Evolutionary conservation across 192 early-diverging fungal genomes (phyloP).

Genomic region (Coemansia biformis): DNA sequence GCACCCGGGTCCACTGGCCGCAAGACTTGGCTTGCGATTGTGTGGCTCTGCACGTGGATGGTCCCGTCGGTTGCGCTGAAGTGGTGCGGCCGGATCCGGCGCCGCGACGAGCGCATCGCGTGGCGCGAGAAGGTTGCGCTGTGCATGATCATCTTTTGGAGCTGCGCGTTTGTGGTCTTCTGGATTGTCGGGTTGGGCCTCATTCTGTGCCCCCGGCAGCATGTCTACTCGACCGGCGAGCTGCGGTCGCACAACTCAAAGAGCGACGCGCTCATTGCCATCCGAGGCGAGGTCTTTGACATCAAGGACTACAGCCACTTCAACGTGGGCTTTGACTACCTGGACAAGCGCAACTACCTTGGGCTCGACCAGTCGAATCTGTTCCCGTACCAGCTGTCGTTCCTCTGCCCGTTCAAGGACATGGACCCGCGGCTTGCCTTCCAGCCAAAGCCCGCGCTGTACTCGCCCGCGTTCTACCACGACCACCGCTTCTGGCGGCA

Average conservation of each 20-base stretch:
- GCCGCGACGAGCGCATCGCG: constrained; percentile 76
- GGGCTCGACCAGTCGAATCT: constrained; percentile 59
- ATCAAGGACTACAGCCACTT: constrained; percentile 58
- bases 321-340: constrained; percentile 49
- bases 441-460: constrained; percentile 50
- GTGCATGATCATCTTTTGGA: constrained; percentile 74
- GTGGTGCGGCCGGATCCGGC: constrained; percentile 73
- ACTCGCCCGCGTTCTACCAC: constrained; percentile 60
- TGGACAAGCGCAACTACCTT: constrained; percentile 53
- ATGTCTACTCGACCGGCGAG: constrained; percentile 66
- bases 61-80: constrained; percentile 66
- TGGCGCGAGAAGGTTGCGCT: constrained; percentile 98
- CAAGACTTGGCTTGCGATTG: constrained; percentile 44
- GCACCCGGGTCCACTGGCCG: constrained; percentile 44
- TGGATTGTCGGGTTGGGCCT: constrained; percentile 75
- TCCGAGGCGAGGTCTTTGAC: constrained; percentile 83
- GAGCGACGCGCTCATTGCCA: constrained; percentile 58
- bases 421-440: constrained; percentile 54
- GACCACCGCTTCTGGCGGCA: constrained; percentile 64
- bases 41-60: constrained; percentile 49
- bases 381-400: constrained; percentile 65
- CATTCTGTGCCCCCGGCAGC: constrained; percentile 67
- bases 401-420: constrained; percentile 54
- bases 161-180: constrained; percentile 77
- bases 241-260: constrained; percentile 53